Conservation (phyloP, 768 basidiomycete species). For the Lentinula boryana region DNA sequence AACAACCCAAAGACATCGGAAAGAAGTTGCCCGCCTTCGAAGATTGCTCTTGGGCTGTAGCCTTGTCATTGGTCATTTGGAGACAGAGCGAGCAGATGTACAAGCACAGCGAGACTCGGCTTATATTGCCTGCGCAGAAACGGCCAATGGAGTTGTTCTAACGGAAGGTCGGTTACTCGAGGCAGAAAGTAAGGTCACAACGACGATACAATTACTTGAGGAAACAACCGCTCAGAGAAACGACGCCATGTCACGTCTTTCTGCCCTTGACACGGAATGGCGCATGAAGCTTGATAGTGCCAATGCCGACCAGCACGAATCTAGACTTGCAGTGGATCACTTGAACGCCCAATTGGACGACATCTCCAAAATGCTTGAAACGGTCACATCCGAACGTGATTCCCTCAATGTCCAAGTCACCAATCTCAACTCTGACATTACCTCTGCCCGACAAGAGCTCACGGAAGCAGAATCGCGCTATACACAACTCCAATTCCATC, state of each 20-base stretch:
- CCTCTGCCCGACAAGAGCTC: slow-evolving; percentile 45
- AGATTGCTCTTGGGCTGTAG: slow-evolving; percentile 24
- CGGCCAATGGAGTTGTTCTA: slow-evolving; percentile 8
- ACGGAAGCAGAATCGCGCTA: slow-evolving; percentile 55
- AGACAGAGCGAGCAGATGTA: slow-evolving; percentile 8
- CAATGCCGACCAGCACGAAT: slow-evolving; percentile 29
- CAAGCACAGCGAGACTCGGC: neutral
- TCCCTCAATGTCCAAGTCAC: slow-evolving; percentile 58
- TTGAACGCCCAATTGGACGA: slow-evolving; percentile 38
- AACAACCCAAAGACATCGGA: slow-evolving; percentile 5
- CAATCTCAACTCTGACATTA: slow-evolving; percentile 58
- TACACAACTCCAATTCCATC: slow-evolving; percentile 55
- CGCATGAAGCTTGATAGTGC: slow-evolving; percentile 24
- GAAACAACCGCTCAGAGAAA: slow-evolving; percentile 30
- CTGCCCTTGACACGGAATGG: slow-evolving; percentile 24
- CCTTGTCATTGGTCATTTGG: slow-evolving; percentile 33
- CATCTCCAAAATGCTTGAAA: slow-evolving; percentile 42
- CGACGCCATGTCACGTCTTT: slow-evolving; percentile 28
- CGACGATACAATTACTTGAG: slow-evolving; percentile 27
- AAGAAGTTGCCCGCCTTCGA: slow-evolving; percentile 25
- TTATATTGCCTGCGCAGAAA: slow-evolving; percentile 3
- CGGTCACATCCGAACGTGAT: slow-evolving; percentile 60
- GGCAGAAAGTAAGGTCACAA: slow-evolving; percentile 25
- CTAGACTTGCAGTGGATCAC: slow-evolving; percentile 27
- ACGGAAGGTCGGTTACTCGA: slow-evolving; percentile 17